A percentile compares a stretch with the other conserved stretches of the same genome.
These are phyloP conservation scores for Oidium heveae DNA, from an alignment of 2,329 filamentous ascomycete genomes.

Conservation along the genomic window DNA sequence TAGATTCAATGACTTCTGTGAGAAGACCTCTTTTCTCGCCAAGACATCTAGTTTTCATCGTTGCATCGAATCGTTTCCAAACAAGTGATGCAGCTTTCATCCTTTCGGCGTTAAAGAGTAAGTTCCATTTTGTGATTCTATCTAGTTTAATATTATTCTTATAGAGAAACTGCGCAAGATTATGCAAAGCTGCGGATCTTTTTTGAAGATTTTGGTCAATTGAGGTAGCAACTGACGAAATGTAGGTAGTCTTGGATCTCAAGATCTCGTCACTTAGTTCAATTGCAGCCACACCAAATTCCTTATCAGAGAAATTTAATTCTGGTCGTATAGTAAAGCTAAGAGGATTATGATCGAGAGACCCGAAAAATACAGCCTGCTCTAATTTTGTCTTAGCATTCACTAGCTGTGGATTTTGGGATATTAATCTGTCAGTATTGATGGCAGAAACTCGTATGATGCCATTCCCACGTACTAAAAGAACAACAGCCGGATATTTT, in stretches of 20 bases:
- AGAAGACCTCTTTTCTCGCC: slow-evolving; percentile 45
- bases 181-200: slow-evolving; percentile 46
- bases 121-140: slow-evolving; percentile 44
- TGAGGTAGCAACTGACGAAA: slow-evolving; percentile 47
- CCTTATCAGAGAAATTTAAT: slow-evolving; percentile 38
- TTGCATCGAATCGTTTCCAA: slow-evolving; percentile 58
- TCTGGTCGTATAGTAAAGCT: slow-evolving; percentile 48
- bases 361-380: slow-evolving; percentile 83
- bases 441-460: slow-evolving; percentile 32
- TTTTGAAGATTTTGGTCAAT: slow-evolving; percentile 58
- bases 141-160: slow-evolving; percentile 40
- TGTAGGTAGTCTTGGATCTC: slow-evolving; percentile 46
- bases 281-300: slow-evolving; percentile 54
- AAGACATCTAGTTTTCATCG: slow-evolving; percentile 30
- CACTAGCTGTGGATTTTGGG: slow-evolving; percentile 32
- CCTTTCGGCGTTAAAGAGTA: slow-evolving; percentile 81
- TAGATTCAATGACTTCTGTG: slow-evolving; percentile 46
- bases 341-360: slow-evolving; percentile 62
- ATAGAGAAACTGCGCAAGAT: slow-evolving; percentile 47
- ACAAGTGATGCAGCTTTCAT: slow-evolving; percentile 54
- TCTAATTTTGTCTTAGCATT: slow-evolving; percentile 77
- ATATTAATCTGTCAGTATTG: slow-evolving; percentile 33
- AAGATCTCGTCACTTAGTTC: slow-evolving; percentile 62
- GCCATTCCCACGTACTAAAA: slow-evolving; percentile 37
- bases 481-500: slow-evolving; percentile 35